Conservation (phyloP, 2,329 filamentous ascomycete genomes). For the Beauveria rudraprayagi region DNA sequence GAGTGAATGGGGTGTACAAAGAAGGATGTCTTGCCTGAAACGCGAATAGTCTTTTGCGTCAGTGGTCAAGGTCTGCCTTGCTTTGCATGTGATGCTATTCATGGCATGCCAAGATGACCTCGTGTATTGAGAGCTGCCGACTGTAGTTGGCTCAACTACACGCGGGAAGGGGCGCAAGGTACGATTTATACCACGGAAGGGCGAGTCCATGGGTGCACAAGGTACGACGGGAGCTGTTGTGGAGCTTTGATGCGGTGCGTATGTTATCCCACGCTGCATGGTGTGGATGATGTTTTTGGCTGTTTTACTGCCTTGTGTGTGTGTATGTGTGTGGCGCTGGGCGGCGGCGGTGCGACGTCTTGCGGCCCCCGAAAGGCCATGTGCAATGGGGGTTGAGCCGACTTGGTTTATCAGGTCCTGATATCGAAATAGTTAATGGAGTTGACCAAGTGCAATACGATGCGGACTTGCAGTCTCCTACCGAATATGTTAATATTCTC, state of each 20-base stretch:
- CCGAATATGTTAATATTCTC: no score
- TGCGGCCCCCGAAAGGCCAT: neutral
- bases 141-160: neutral
- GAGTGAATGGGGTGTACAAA: neutral
- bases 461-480: neutral
- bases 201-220: neutral
- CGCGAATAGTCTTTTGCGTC: neutral
- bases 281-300: neutral
- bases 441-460: neutral
- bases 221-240: neutral
- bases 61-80: neutral
- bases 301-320: neutral
- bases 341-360: neutral
- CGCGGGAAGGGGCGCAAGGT: neutral
- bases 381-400: neutral
- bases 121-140: neutral
- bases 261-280: neutral
- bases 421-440: neutral
- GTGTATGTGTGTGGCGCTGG: neutral
- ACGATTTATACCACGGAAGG: neutral
- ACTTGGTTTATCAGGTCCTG: neutral
- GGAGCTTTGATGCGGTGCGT: neutral
- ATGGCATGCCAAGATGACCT: neutral
- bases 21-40: neutral
- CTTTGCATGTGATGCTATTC: neutral